A percentile compares a stretch with the other conserved stretches of the same genome.
phyloP scores from a whole-genome alignment of 129 eudicot genomes.

The Sambucus nigra region DNA sequence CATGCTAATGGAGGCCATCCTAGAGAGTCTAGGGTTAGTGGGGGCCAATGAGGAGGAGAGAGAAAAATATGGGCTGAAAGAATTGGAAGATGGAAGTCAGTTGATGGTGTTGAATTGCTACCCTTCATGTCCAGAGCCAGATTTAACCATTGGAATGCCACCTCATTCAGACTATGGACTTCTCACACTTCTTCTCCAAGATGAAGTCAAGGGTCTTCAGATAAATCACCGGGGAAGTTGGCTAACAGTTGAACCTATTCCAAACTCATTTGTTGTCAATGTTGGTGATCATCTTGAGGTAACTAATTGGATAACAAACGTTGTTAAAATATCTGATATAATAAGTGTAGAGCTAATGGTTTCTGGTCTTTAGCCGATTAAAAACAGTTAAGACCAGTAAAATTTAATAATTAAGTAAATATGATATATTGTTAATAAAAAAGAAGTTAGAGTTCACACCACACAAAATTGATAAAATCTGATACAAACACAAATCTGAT shows the following conservation, averaged over 20 bases:
- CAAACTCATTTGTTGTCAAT: slow-evolving; percentile 56
- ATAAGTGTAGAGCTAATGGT: too few relatives aligned
- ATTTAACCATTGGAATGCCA: slow-evolving; percentile 60
- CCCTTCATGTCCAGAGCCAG: slow-evolving; percentile 61
- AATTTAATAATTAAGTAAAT: too few relatives aligned
- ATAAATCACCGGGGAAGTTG: slow-evolving; percentile 37
- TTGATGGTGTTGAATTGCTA: slow-evolving; percentile 44
- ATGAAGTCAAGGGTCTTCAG: slow-evolving; percentile 56
- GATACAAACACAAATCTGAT: too few relatives aligned
- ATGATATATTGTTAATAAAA: too few relatives aligned
- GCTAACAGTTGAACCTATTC: slow-evolving; percentile 62
- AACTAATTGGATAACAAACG: too few relatives aligned
- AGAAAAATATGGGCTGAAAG: slow-evolving; percentile 4
- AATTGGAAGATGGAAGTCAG: slow-evolving; percentile 38
- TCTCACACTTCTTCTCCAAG: slow-evolving; percentile 62
- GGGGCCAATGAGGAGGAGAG: background rate
- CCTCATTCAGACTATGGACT: slow-evolving; percentile 67
- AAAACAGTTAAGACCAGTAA: too few relatives aligned
- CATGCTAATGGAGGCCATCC: slow-evolving; percentile 35
- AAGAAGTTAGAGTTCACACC: too few relatives aligned
- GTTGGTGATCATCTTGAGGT: slow-evolving; percentile 75
- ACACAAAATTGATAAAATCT: too few relatives aligned
- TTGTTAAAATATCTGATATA: too few relatives aligned
- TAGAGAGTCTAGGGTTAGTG: slow-evolving; percentile 34
- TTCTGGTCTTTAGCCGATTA: too few relatives aligned